These are phyloP conservation scores for Fonsecaea pedrosoi DNA, from an alignment of 2,329 filamentous ascomycete genomes.

Conservation along the genomic window DNA sequence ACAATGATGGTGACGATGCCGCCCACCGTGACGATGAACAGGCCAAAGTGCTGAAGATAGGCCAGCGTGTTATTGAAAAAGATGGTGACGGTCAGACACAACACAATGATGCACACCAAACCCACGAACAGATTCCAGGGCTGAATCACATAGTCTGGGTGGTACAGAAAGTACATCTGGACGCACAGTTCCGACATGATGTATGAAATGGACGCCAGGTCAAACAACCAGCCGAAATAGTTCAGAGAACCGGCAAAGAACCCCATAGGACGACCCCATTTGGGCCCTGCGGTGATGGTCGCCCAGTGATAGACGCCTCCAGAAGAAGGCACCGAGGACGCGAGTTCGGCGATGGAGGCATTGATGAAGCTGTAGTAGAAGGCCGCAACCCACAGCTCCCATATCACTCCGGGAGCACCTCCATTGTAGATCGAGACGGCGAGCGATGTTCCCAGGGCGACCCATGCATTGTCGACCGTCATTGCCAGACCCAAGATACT, in stretches of 20 bases:
- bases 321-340: conserved; percentile 65
- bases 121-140: conserved; percentile 53
- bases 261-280: conserved; percentile 59
- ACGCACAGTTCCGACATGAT: conserved; percentile 65
- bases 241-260: conserved; percentile 56
- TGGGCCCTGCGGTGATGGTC: conserved; percentile 62
- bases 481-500: conserved; percentile 58
- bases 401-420: conserved; percentile 66
- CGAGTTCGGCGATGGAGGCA: conserved; percentile 66
- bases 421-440: conserved; percentile 55
- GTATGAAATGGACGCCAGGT: conserved; percentile 46
- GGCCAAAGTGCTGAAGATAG: conserved; percentile 44
- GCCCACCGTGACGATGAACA: conserved; percentile 57
- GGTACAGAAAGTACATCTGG: conserved; percentile 66
- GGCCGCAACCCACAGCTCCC: conserved; percentile 51
- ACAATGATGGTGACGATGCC: conserved; percentile 57
- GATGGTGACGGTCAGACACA: conserved; percentile 55
- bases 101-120: conserved; percentile 56
- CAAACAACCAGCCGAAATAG: conserved; percentile 64
- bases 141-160: conserved; percentile 50
- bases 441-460: conserved; percentile 65
- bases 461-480: conserved; percentile 70
- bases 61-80: conserved; percentile 42
- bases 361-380: conserved; percentile 65
- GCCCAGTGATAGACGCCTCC: conserved; percentile 69